Base-by-base conservation (phyloP, 768 basidiomycete species). In the Lactifluus piperatus region DNA sequence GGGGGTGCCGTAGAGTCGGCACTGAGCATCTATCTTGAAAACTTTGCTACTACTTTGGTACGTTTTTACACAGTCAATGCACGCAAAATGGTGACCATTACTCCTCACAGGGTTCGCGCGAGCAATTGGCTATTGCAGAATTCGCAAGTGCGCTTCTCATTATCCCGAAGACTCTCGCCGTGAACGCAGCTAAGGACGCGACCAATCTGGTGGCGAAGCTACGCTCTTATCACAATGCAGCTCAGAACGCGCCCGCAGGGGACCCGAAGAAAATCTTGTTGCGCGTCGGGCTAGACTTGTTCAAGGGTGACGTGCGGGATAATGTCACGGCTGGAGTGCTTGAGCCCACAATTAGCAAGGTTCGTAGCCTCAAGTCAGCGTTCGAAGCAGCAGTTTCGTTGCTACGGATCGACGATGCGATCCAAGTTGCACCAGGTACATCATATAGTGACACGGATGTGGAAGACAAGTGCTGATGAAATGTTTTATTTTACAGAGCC, bases 41-140 rank as follows among this genome's bases (percentile, higher is more conserved):
- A 97, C 76, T 98, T 98, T 77, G 97, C 97, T 0, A 97, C 93
- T 4, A 98, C 94, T 22, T 75, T 98, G 72, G 95, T 95, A 71
- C 71, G 87, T 77, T 5, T 26, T 9, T 18, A 24, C 50, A 51
- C 29, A 13, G 29, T 36, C 37, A 41, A 22, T 20, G 29, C 48
- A 29, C 14, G 8, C n/a, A 30, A 22, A n/a, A 32, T 58, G 45
- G 47, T 32, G 24, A 51, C 46, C 27, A 51, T 43, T 59, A 26
- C 11, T 20, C 9, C 44, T 11, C 51, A 24, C 69, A 97, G 95
- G 97, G 95, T 48, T 99, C 97, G 22, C 81, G 97, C 65, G 97
- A 99, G 74, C 97, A 99, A 71, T 78, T 99, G 53, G 97, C 97
- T 20, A 97, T 99, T 68, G 97, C 94, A n/a, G 97, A 99, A 71